A percentile compares a stretch with the other conserved stretches of the same genome.
Evolutionary conservation across 176 grass and related monocot species (phyloP).

Genomic region (Paspalum notatum): DNA sequence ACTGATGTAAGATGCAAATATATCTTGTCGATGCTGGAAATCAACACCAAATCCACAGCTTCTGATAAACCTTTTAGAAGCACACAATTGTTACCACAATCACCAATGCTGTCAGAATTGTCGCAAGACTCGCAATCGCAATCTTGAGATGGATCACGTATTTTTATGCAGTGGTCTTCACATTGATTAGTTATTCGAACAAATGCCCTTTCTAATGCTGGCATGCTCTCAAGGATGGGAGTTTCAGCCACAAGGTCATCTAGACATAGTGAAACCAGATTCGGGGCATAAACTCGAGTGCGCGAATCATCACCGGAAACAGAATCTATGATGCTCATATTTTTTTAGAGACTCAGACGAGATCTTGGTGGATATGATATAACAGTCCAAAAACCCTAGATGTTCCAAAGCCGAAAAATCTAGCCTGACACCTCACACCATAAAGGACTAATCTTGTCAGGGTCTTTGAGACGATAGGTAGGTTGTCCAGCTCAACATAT

Average conservation of each 20-base stretch:
- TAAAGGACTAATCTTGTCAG: background rate
- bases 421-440: background rate
- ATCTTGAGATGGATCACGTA: background rate
- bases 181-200: background rate
- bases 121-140: background rate
- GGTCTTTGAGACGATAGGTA: background rate
- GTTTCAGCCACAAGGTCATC: background rate
- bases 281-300: background rate
- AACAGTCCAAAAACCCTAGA: background rate
- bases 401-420: background rate
- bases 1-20: background rate
- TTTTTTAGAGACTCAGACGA: slow-evolving; percentile 6
- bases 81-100: no score
- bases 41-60: no score
- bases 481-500: background rate
- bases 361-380: background rate
- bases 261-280: background rate
- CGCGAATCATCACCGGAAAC: background rate
- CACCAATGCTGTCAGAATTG: background rate
- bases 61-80: no score
- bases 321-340: background rate
- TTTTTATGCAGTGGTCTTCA: background rate
- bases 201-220: background rate
- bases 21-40: background rate
- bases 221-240: slow-evolving; percentile 34